Base-by-base conservation (phyloP, 2,329 filamentous ascomycete species). In the Sporothrix luriei region DNA sequence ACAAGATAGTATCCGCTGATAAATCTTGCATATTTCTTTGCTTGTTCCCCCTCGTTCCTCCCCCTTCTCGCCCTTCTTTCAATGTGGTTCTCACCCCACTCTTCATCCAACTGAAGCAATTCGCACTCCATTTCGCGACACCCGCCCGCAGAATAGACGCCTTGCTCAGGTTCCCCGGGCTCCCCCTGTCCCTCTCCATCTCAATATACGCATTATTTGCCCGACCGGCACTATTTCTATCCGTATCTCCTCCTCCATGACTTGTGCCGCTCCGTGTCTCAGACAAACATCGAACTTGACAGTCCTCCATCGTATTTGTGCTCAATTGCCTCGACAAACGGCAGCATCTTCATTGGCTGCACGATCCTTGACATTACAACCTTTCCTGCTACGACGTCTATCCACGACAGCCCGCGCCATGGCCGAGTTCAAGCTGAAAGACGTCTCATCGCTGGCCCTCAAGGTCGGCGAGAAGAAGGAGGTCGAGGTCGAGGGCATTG, bases 401-500 rank as follows among this genome's bases (percentile, higher is more conserved):
- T 64, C 61, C 26, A 64, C 43, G 19, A 51, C 62, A 16, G 46
- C 69, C 6, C 75, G 72, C 76, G 77, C 78, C 74, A 88, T 88
- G 85, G 80, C 83, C 62, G 80, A 85, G 69, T 90, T 85, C 78
- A 89, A 87, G 77, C 87, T 97, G 76, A 96, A 95, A 79, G 91
- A 86, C 77, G 81, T 97, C 72, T 85, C 86, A 61, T 90, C 90
- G 75, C 84, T 97, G 69, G 86, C 90, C 73, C 83, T 98, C 73
- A 87, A 90, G 78, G 88, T 90, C 40, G 90, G 92, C 24, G 90
- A 95, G 74, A 98, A 97, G 83, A 85, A 90, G 73, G 94, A 98
- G 79, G 91, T 88, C 16, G 93, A 97, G 76, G 90, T 99, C 4
- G 94, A 98, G 75, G 95, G 94, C 24, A 84, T 99, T 55, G 89